Percentiles rank a stretch among this genome's conserved stretches.
Evolutionary conservation across 768 basidiomycete species (phyloP).

Genomic region (Austroboletus festivus): DNA sequence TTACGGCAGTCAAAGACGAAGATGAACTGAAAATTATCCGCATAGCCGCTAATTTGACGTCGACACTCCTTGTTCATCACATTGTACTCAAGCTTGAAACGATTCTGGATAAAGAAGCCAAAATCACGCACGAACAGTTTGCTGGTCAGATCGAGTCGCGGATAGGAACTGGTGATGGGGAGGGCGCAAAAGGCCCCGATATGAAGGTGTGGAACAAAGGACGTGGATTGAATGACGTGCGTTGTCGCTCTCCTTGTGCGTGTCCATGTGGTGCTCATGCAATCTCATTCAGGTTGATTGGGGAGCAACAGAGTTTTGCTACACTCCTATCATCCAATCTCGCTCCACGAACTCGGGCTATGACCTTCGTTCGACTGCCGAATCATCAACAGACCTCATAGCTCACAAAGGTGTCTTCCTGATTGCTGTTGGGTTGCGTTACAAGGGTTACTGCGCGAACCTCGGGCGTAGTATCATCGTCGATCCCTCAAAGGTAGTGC

Average conservation of each 20-base stretch:
- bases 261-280: constrained; percentile 5
- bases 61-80: constrained; percentile 80
- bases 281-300: constrained; percentile 69
- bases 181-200: constrained; percentile 77
- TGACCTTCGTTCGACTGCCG: constrained; percentile 83
- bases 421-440: constrained; percentile 83
- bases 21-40: constrained; percentile 88
- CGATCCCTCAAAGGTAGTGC: constrained; percentile 75
- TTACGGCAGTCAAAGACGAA: constrained; percentile 86
- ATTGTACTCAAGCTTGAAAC: constrained; percentile 85
- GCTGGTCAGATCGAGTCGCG: constrained; percentile 83
- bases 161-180: constrained; percentile 68
- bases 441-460: constrained; percentile 91
- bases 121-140: constrained; percentile 85
- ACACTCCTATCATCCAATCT: constrained; percentile 94
- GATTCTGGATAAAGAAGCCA: constrained; percentile 88
- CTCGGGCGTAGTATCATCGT: constrained; percentile 94
- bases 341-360: constrained; percentile 80
- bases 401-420: constrained; percentile 87
- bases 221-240: constrained; percentile 68
- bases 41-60: constrained; percentile 73
- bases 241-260: constrained; percentile 26
- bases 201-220: constrained; percentile 90
- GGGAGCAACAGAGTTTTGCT: constrained; percentile 88
- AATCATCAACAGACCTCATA: constrained; percentile 80